A percentile compares a stretch with the other conserved stretches of the same genome.
These are phyloP conservation scores for Nitzschia palea DNA, from an alignment of 108 stramenopile genomes.

Conservation along the genomic window DNA sequence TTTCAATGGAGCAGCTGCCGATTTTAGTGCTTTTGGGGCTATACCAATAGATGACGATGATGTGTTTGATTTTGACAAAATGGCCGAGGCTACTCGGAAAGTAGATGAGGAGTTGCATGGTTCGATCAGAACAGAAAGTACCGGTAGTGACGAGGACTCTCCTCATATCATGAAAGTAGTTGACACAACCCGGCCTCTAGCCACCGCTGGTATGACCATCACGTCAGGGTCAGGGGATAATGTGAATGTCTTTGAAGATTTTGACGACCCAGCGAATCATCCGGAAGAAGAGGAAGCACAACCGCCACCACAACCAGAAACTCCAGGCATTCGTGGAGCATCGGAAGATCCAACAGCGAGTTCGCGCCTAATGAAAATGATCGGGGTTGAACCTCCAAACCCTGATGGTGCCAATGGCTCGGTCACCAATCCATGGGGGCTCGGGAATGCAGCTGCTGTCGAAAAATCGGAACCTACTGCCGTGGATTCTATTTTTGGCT, in stretches of 20 bases:
- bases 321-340: conserved; percentile 54
- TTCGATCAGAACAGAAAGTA: not conserved
- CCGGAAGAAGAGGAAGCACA: conserved; percentile 18
- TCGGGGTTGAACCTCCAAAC: conserved; percentile 58
- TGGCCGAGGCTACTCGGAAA: conserved; percentile 64
- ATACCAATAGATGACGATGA: conserved; percentile 41
- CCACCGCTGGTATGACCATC: conserved; percentile 78
- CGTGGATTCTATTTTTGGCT: conserved; percentile 19
- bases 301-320: no score
- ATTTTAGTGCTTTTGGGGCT: conserved; percentile 86
- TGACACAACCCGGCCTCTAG: conserved; percentile 73
- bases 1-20: conserved; percentile 63
- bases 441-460: not conserved
- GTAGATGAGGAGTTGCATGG: conserved; percentile 79
- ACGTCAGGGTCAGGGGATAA: conserved; percentile 74
- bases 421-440: conserved; percentile 34
- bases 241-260: conserved; percentile 90
- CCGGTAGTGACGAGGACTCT: conserved; percentile 18
- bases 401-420: not conserved
- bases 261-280: conserved; percentile 45
- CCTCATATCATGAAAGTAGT: conserved; percentile 26
- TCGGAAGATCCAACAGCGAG: conserved; percentile 59
- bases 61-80: conserved; percentile 78
- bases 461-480: conserved; percentile 4
- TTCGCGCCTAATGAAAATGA: conserved; percentile 87